Percentiles rank a stretch among this genome's conserved stretches.
phyloP scores from a whole-genome alignment of 352 stramenopile species.

The Globisporangium cylindrosporum region DNA sequence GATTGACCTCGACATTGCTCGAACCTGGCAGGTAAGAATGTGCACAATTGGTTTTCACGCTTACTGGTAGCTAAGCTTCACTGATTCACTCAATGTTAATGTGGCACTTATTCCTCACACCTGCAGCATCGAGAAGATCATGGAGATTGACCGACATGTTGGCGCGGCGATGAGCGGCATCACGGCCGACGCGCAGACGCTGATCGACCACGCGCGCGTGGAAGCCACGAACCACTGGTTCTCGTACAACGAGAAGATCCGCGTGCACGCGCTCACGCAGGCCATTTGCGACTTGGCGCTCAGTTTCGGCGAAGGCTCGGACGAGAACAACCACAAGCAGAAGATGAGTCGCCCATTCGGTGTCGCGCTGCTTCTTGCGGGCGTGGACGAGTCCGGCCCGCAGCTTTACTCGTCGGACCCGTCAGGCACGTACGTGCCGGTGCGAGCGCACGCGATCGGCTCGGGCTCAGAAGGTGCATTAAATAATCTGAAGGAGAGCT shows the following conservation, averaged over 20 bases:
- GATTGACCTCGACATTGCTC: constrained; percentile 95
- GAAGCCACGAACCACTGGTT: constrained; percentile 99
- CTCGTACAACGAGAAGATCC: constrained; percentile 97
- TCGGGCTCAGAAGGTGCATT: constrained; percentile 97
- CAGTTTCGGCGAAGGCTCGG: constrained; percentile 91
- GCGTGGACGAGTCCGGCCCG: constrained; percentile 92
- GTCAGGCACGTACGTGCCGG: constrained; percentile 97
- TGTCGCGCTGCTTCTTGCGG: constrained; percentile 97
- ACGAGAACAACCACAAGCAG: constrained; percentile 94
- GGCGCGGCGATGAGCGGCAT: constrained; percentile 98
- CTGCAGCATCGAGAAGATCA: constrained; percentile 98
- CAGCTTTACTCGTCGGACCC: constrained; percentile 98
- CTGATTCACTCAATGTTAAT: neutral
- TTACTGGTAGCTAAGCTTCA: no score
- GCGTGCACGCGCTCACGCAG: constrained; percentile 97
- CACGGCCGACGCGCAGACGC: constrained; percentile 96
- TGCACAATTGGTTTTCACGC: no score
- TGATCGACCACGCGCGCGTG: constrained; percentile 99
- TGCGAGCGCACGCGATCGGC: constrained; percentile 99
- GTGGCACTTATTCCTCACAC: neutral
- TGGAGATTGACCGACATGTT: constrained; percentile 98
- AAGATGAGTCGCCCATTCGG: constrained; percentile 99
- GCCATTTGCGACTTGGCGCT: constrained; percentile 98
- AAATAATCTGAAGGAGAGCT: constrained; percentile 98
- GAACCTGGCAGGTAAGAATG: constrained; percentile 83